phyloP scores from a whole-genome alignment of 2,329 filamentous ascomycete species.

The Cladosporium sp. region DNA sequence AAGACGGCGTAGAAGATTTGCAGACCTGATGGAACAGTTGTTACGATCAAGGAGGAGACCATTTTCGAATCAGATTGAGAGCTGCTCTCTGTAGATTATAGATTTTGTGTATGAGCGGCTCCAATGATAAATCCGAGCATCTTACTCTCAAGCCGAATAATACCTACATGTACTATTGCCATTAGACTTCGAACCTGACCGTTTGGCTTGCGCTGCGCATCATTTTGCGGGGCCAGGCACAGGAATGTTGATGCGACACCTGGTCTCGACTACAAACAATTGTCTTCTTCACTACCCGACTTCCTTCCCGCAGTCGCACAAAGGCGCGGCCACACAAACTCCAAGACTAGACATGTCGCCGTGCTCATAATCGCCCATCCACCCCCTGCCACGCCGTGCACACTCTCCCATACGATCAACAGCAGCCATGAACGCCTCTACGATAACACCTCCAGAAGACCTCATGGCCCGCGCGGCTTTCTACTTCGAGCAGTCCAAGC shows the following conservation, averaged over 20 bases:
- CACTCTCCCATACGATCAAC: neutral
- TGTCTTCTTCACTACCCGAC: neutral
- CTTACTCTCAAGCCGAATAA: neutral
- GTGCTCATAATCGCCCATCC: neutral
- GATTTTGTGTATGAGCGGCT: neutral
- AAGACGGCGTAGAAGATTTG: conserved; percentile 5
- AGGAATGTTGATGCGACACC: conserved; percentile 16
- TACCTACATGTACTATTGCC: neutral
- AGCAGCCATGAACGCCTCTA: conserved; percentile 14
- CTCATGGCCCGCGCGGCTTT: conserved; percentile 8
- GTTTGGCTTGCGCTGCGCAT: neutral
- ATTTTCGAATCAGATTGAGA: neutral
- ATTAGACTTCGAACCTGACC: conserved; percentile 8
- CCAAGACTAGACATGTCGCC: neutral
- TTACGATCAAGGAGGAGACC: neutral
- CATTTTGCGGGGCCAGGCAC: conserved; percentile 2
- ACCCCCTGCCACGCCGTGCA: neutral
- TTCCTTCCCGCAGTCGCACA: neutral
- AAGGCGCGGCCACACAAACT: neutral
- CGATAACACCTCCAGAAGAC: neutral
- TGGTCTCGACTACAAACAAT: neutral
- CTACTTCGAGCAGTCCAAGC: conserved; percentile 13
- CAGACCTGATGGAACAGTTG: neutral
- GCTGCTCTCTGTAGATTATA: neutral
- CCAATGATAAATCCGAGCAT: neutral